A percentile compares a stretch with the other conserved stretches of the same genome.
Conservation (phyloP, 208 protist species). For the Acanthamoeba comandoni region DNA sequence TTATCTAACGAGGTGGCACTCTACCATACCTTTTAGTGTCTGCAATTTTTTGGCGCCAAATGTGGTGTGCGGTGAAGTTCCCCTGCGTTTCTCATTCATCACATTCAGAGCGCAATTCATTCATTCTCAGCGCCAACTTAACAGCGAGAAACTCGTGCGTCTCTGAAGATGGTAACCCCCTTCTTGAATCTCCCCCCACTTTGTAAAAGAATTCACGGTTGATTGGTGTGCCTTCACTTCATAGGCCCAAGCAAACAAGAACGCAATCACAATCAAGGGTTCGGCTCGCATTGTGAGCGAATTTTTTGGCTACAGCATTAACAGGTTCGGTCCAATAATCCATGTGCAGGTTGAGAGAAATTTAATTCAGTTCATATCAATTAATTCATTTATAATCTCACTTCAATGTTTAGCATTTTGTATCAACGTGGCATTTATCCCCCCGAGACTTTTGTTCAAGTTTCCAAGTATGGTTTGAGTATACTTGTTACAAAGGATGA, state of each 20-base stretch:
- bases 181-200: no score
- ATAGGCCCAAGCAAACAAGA: constrained; percentile 66
- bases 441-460: constrained; percentile 93
- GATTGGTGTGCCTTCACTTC: not conserved
- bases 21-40: no score
- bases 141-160: no score
- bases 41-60: no score
- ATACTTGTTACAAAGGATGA: constrained; percentile 95
- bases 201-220: no score
- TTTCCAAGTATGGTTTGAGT: constrained; percentile 95
- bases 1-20: no score
- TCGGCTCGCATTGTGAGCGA: constrained; percentile 97
- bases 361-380: not conserved
- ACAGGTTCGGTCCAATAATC: constrained; percentile 80
- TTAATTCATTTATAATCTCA: constrained; percentile 3
- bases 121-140: no score
- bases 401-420: constrained; percentile 85
- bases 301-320: constrained; percentile 94
- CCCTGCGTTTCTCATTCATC: no score
- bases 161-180: no score
- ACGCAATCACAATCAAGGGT: constrained; percentile 94
- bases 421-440: constrained; percentile 98
- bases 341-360: not conserved
- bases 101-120: no score
- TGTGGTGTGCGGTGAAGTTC: no score